These are phyloP conservation scores for Solanum ossicruentum DNA, from an alignment of 257 asterid genomes.

Conservation along the genomic window DNA sequence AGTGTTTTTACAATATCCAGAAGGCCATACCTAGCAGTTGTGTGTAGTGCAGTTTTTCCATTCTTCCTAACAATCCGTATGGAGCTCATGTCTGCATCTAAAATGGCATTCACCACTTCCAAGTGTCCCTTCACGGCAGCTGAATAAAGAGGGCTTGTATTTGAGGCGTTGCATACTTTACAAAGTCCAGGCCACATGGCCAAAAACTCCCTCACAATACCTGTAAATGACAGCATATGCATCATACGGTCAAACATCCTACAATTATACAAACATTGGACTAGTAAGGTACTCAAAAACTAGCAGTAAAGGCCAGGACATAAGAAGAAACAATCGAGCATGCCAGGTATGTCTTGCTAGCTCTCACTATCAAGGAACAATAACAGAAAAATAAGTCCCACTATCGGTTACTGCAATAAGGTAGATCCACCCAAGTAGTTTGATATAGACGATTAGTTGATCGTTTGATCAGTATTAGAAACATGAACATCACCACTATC, in stretches of 20 bases:
- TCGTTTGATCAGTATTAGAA: background rate
- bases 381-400: background rate
- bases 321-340: background rate
- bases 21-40: constrained; percentile 82
- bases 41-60: constrained; percentile 87
- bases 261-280: background rate
- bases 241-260: background rate
- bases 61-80: constrained; percentile 72
- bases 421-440: background rate
- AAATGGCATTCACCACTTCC: constrained; percentile 68
- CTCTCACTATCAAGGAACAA: background rate
- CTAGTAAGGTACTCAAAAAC: background rate
- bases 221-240: constrained; percentile 24
- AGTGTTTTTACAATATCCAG: constrained; percentile 58
- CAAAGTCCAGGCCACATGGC: constrained; percentile 90
- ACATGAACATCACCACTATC: background rate
- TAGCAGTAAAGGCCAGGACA: background rate
- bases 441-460: background rate
- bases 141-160: constrained; percentile 90
- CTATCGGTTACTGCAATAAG: background rate
- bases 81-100: constrained; percentile 64
- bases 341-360: background rate
- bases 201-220: constrained; percentile 48
- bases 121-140: constrained; percentile 76
- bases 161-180: constrained; percentile 69